phyloP scores from a whole-genome alignment of 2,329 filamentous ascomycete genomes.

The Triangularia setosa region DNA sequence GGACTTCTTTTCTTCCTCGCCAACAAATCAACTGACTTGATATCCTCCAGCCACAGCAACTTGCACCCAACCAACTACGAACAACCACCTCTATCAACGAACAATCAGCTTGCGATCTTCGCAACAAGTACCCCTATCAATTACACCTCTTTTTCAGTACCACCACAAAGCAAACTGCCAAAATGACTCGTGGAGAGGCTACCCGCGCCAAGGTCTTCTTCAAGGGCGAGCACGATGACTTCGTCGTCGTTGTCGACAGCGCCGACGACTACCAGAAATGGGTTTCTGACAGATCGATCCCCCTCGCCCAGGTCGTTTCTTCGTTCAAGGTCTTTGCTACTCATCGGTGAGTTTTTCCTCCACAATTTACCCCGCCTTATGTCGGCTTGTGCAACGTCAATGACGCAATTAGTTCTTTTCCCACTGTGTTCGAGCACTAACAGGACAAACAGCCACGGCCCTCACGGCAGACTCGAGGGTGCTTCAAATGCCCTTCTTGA shows the following conservation, averaged over 20 bases:
- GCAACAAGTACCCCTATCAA: conserved; percentile 1
- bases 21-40: neutral
- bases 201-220: conserved; percentile 75
- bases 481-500: conserved; percentile 74
- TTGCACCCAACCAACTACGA: neutral
- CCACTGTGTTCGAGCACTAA: neutral
- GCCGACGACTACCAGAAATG: conserved; percentile 69
- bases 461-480: conserved; percentile 71
- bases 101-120: neutral
- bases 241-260: conserved; percentile 58
- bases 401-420: neutral
- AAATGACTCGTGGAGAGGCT: conserved; percentile 70
- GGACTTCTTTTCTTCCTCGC: neutral
- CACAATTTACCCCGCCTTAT: neutral
- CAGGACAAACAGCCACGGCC: conserved; percentile 65
- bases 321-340: conserved; percentile 87
- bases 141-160: conserved; percentile 5
- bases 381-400: neutral
- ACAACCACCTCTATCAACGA: conserved; percentile 9
- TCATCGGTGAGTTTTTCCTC: conserved; percentile 66
- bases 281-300: conserved; percentile 73
- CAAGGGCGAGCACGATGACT: conserved; percentile 64
- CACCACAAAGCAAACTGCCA: conserved; percentile 28
- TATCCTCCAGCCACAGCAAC: neutral
- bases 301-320: conserved; percentile 79